Base-by-base conservation (phyloP, 2,329 filamentous ascomycete genomes). In the Talaromyces sp. region DNA sequence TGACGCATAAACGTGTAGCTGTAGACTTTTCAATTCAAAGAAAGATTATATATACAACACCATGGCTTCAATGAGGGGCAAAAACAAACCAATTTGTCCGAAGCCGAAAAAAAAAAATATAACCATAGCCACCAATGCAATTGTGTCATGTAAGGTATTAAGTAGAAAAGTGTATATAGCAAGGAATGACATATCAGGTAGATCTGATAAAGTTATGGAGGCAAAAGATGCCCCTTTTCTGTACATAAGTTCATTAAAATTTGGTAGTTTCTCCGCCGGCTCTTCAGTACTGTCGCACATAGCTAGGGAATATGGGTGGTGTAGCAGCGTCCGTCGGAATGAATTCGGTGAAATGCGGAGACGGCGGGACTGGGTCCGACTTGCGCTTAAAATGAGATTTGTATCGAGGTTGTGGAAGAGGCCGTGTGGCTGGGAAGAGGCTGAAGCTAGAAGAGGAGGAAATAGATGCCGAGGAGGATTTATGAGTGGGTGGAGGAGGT, bases 311-410 rank as follows among this genome's bases (percentile, higher is more conserved):
- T n/a, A 63, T 62, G n/a, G 64, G 64, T 15, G 60, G 64, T 17
- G 64, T 58, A 36, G 60, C 53, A 34, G 64, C 60, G n/a, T 63
- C 61, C 31, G 11, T 34, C 54, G 64, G 34, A 27, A 40, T 25
- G 31, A 59, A 64, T 54, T 51, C 65, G 5, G 43, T 49, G 3
- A 60, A 40, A 58, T 49, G 53, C 22, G 75, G 72, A 36, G 72
- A 71, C 2, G 71, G 64, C 25, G 64, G 49, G 8, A 65, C 65
- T 3, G 67, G 62, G 31, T 68, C 65, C 31, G 65, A 68, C 53
- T 65, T 68, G 38, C 62, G 49, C 49, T 67, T 67, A 47, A 59
- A 60, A 64, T 61, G 59, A 34, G 38, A 62, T 58, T 51, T 67
- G 6, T 67, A 60, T n/a, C 61, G 62, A 38, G 63, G 59, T 40